A percentile compares a stretch with the other conserved stretches of the same genome.
Conservation (phyloP, 495 filamentous ascomycete species). For the Hypoxylon lenormandii region DNA sequence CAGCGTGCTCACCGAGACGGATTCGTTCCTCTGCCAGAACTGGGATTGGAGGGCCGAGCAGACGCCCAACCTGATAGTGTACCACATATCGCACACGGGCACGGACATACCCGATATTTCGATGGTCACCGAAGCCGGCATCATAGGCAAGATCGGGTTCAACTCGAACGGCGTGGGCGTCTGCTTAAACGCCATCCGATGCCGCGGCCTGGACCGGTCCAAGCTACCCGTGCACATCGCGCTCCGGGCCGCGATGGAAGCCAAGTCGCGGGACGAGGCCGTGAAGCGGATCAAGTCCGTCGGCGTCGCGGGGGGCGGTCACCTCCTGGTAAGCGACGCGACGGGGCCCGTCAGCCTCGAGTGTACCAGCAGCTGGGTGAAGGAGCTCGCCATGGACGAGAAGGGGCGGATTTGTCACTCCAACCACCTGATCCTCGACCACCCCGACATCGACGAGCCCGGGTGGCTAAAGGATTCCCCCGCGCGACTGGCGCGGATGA, state of each 20-base stretch:
- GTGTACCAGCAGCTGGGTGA: constrained; percentile 66
- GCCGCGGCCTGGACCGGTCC: constrained; percentile 65
- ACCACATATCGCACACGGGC: constrained; percentile 48
- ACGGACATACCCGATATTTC: constrained; percentile 44
- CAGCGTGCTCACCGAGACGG: constrained; percentile 57
- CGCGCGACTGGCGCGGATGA: constrained; percentile 61
- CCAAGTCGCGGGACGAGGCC: constrained; percentile 63
- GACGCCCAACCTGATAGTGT: constrained; percentile 67
- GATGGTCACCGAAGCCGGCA: constrained; percentile 71
- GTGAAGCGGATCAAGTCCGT: constrained; percentile 61
- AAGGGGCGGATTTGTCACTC: constrained; percentile 68
- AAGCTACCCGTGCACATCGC: constrained; percentile 73
- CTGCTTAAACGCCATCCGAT: constrained; percentile 75
- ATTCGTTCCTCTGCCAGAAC: constrained; percentile 69
- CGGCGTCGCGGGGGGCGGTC: constrained; percentile 71
- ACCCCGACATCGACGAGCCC: constrained; percentile 59
- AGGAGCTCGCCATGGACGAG: constrained; percentile 61
- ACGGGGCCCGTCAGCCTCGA: constrained; percentile 68
- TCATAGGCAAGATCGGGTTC: constrained; percentile 79
- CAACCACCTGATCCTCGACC: constrained; percentile 68
- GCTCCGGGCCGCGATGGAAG: constrained; percentile 70
- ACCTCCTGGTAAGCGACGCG: constrained; percentile 71
- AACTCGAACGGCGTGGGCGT: constrained; percentile 72
- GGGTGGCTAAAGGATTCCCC: constrained; percentile 68
- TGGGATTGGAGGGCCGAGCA: constrained; percentile 75